Conservation (phyloP, 192 early-diverging fungal genomes). For the Rhizophagus prolifer region DNA sequence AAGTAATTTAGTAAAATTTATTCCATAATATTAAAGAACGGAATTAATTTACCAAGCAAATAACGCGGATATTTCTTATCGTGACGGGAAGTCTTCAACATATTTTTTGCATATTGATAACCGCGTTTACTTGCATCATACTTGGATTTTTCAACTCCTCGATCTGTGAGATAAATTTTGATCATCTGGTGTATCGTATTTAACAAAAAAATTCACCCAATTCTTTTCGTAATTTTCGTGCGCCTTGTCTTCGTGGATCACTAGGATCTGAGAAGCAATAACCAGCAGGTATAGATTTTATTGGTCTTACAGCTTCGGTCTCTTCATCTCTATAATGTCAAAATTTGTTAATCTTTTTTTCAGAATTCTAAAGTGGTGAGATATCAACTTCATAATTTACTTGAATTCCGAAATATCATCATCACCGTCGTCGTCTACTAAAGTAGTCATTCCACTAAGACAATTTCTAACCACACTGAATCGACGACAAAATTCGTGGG, state of each 20-base stretch:
- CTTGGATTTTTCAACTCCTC: constrained; percentile 50
- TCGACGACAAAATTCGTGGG: constrained; percentile 55
- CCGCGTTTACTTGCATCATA: constrained; percentile 53
- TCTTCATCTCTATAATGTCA: constrained; percentile 42
- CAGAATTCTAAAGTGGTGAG: background rate
- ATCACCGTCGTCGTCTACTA: constrained; percentile 57
- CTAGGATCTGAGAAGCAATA: constrained; percentile 67
- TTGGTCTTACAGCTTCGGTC: constrained; percentile 36
- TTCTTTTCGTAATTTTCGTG: constrained; percentile 49
- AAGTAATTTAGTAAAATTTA: background rate
- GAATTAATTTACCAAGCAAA: constrained; percentile 36
- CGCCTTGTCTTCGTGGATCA: constrained; percentile 50
- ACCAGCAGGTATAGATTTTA: constrained; percentile 51
- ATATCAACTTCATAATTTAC: constrained; percentile 34
- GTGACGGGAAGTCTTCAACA: constrained; percentile 42
- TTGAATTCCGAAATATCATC: constrained; percentile 36
- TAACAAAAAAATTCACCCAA: constrained; percentile 47
- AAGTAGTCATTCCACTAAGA: constrained; percentile 50
- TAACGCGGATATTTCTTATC: constrained; percentile 58
- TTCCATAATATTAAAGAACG: background rate
- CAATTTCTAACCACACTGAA: constrained; percentile 52
- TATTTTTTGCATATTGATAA: constrained; percentile 53
- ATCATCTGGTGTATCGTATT: constrained; percentile 31
- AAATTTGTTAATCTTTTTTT: constrained; percentile 11
- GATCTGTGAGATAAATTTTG: constrained; percentile 51